phyloP scores from a whole-genome alignment of 768 basidiomycete genomes.

The Boletus speciosus region DNA sequence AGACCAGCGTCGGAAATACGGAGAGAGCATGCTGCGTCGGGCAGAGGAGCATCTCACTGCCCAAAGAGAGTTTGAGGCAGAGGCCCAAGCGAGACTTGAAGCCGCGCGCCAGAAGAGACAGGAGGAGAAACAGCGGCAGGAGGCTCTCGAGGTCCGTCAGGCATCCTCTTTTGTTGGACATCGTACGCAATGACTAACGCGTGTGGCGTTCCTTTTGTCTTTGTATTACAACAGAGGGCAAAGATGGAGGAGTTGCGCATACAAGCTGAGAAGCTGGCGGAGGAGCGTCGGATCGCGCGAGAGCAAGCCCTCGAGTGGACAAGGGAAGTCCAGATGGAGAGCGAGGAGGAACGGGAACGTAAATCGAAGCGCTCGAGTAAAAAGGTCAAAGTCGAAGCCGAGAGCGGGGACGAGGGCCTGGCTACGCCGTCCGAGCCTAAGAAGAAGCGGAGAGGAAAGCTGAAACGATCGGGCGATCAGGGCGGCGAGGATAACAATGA shows the following conservation, averaged over 20 bases:
- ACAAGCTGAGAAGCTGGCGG: constrained; percentile 76
- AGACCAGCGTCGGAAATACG: constrained; percentile 86
- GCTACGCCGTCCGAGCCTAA: constrained; percentile 47
- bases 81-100: constrained; percentile 69
- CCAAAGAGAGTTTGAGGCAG: constrained; percentile 70
- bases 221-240: constrained; percentile 41
- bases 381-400: constrained; percentile 49
- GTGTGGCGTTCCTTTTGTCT: not conserved
- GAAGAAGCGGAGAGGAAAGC: constrained; percentile 76
- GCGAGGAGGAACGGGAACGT: constrained; percentile 78
- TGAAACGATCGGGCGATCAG: constrained; percentile 51
- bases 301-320: constrained; percentile 83
- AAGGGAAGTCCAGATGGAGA: constrained; percentile 57
- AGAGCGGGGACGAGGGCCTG: constrained; percentile 48
- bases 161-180: not conserved
- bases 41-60: constrained; percentile 74
- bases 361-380: constrained; percentile 53
- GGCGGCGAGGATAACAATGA: constrained; percentile 60
- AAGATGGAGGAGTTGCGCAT: constrained; percentile 61
- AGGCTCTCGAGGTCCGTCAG: constrained; percentile 59
- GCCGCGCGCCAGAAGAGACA: constrained; percentile 73
- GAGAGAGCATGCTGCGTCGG: constrained; percentile 78
- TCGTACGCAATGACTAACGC: not conserved
- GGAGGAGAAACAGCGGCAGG: constrained; percentile 69
- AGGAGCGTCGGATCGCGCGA: constrained; percentile 67